Percentiles rank a stretch among this genome's conserved stretches.
Evolutionary conservation across 192 early-diverging fungal genomes (phyloP).

Genomic region (Lobosporangium transversale): DNA sequence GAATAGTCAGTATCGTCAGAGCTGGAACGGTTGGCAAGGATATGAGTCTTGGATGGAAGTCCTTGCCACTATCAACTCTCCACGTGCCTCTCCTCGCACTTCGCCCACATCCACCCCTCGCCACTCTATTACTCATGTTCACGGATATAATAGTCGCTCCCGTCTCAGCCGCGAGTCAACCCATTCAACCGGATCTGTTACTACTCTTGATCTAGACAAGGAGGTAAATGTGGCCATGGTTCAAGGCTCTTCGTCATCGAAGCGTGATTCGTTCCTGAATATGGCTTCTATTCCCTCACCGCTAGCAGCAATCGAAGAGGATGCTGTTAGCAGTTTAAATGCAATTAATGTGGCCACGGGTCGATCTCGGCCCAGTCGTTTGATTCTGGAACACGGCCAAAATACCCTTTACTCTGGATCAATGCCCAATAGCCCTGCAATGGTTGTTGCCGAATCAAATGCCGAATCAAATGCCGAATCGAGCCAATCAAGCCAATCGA

Average conservation of each 20-base stretch:
- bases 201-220: conserved; percentile 35
- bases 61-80: conserved; percentile 33
- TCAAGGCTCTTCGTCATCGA: conserved; percentile 18
- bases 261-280: conserved; percentile 22
- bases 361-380: conserved; percentile 30
- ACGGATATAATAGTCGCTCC: conserved; percentile 13
- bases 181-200: conserved; percentile 17
- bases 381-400: conserved; percentile 26
- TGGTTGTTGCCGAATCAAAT: background rate
- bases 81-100: conserved; percentile 28
- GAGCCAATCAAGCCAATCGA: background rate
- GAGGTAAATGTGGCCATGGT: conserved; percentile 20
- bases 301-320: conserved; percentile 15
- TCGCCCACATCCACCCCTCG: conserved; percentile 35
- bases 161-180: conserved; percentile 38
- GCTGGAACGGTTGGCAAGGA: conserved; percentile 52
- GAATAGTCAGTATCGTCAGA: conserved; percentile 25
- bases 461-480: conserved; percentile 8
- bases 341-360: conserved; percentile 17
- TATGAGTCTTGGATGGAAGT: conserved; percentile 51
- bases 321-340: background rate
- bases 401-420: conserved; percentile 9
- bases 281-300: background rate
- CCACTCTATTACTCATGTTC: conserved; percentile 25
- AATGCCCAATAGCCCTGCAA: conserved; percentile 24